Base-by-base conservation (phyloP, 2,329 filamentous ascomycete genomes). In the Phyllosticta capitalensis region DNA sequence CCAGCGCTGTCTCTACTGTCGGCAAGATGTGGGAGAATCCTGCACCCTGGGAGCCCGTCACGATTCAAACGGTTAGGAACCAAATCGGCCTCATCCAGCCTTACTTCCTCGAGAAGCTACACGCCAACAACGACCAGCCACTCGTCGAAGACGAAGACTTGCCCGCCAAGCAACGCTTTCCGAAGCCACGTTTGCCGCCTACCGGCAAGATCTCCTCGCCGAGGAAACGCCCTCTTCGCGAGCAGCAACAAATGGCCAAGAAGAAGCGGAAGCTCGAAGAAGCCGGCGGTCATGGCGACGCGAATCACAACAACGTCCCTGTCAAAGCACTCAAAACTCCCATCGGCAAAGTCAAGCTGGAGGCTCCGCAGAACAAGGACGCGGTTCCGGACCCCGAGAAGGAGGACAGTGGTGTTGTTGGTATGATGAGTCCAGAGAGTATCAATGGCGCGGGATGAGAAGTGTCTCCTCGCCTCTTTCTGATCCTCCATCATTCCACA, bases 131-230 rank as follows among this genome's bases (percentile, higher is more conserved):
- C 70, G 86, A 92, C 67, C 83, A 91, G 71, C 85, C 90, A 51
- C 81, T 99, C 64, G 79, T 95, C 56, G 94, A 99, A 76, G 94
- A 99, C 74, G 90, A 97, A 69, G 92, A 99, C 66, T 78, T 99
- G 22, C 94, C 95, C 17, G 83, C 87, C 59, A 99, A 99, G 75
- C 94, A 99, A 75, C 82, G 90, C 45, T 82, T 83, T 66, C 80
- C 81, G 26, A 83, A 83, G 66, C 81, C 81, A 21, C 75, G 82
- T 56, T 72, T 84, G 52, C 77, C 87, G 77, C 75, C 90, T 76
- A 92, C 87, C 20, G 90, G 90, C 68, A 95, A 95, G 79, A 95
- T 95, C 65, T 87, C 88, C 10, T 88, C 86, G 56, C 89, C 90
- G 30, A 85, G 91, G 66, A 95, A 95, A 76, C 81, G 89, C 7